A percentile compares a stretch with the other conserved stretches of the same genome.
phyloP scores from a whole-genome alignment of 2,329 filamentous ascomycete genomes.

The Colletotrichum scovillei region DNA sequence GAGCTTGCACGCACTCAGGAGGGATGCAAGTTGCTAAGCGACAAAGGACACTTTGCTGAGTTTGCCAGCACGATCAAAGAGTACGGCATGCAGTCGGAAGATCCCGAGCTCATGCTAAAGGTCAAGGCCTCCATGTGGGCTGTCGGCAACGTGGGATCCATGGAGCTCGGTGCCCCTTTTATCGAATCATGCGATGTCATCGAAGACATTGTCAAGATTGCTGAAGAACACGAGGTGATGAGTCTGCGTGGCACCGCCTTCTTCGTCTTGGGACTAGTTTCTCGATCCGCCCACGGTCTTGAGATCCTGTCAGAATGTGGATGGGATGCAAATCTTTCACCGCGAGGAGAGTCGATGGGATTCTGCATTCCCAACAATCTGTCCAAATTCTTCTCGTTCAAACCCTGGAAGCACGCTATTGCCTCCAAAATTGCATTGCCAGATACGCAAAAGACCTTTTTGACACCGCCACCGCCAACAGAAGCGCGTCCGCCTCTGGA shows the following conservation, averaged over 20 bases:
- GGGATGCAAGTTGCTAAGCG: conserved; percentile 87
- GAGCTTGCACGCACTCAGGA: conserved; percentile 93
- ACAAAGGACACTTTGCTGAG: conserved; percentile 96
- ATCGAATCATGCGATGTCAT: conserved; percentile 92
- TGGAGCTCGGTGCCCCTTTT: conserved; percentile 96
- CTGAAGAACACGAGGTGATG: conserved; percentile 88
- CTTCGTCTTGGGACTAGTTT: conserved; percentile 93
- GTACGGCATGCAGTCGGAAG: conserved; percentile 85
- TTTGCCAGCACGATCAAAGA: conserved; percentile 91
- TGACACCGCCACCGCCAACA: conserved; percentile 54
- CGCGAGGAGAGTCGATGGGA: conserved; percentile 84
- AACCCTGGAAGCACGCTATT: conserved; percentile 66
- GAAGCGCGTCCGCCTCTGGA: conserved; percentile 56
- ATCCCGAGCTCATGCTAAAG: conserved; percentile 87
- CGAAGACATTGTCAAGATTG: conserved; percentile 86
- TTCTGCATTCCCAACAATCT: conserved; percentile 88
- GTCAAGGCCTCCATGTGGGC: conserved; percentile 98
- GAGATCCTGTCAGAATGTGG: conserved; percentile 90
- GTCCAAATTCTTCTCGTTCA: conserved; percentile 79
- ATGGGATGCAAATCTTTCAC: conserved; percentile 92
- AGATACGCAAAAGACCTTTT: conserved; percentile 64
- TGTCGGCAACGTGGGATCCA: conserved; percentile 96
- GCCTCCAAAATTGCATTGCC: conserved; percentile 59
- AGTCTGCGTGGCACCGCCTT: conserved; percentile 95
- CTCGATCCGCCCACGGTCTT: conserved; percentile 88